These are phyloP conservation scores for Leccinum cinnamomeum DNA, from an alignment of 1,284 basidiomycete species.

Conservation along the genomic window DNA sequence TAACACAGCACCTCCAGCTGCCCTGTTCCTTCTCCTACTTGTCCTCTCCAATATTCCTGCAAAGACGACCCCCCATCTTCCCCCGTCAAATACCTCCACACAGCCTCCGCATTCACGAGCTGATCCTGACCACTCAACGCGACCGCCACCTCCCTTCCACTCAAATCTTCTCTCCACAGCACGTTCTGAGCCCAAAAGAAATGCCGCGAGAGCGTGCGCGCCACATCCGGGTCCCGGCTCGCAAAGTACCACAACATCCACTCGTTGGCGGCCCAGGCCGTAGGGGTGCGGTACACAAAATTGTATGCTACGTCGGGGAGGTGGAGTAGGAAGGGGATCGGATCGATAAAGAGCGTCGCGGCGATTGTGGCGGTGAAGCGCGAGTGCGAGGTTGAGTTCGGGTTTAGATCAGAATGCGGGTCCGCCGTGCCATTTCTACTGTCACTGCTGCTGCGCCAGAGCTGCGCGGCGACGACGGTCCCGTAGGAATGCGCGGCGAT, in stretches of 20 bases:
- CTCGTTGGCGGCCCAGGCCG: slow-evolving; percentile 45
- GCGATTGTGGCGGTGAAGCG: slow-evolving; percentile 36
- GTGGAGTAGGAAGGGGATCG: slow-evolving; percentile 63
- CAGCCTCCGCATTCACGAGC: slow-evolving; percentile 51
- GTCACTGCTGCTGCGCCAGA: slow-evolving; percentile 36
- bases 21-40: slow-evolving; percentile 1
- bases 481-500: slow-evolving; percentile 62
- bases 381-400: not conserved
- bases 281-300: slow-evolving; percentile 60
- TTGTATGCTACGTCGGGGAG: slow-evolving; percentile 61
- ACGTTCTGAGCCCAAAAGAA: slow-evolving; percentile 68
- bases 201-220: slow-evolving; percentile 53
- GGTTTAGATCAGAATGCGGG: not conserved
- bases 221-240: slow-evolving; percentile 59
- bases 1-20: slow-evolving; percentile 53
- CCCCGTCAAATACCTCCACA: slow-evolving; percentile 53
- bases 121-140: slow-evolving; percentile 57
- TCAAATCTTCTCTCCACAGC: slow-evolving; percentile 59
- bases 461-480: slow-evolving; percentile 54
- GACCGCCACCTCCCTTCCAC: slow-evolving; percentile 38
- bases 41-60: slow-evolving; percentile 36
- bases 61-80: slow-evolving; percentile 30
- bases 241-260: slow-evolving; percentile 72
- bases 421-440: not conserved
- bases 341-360: slow-evolving; percentile 55